phyloP scores from a whole-genome alignment of 2,329 filamentous ascomycete genomes.

The Clonostachys chloroleuca region DNA sequence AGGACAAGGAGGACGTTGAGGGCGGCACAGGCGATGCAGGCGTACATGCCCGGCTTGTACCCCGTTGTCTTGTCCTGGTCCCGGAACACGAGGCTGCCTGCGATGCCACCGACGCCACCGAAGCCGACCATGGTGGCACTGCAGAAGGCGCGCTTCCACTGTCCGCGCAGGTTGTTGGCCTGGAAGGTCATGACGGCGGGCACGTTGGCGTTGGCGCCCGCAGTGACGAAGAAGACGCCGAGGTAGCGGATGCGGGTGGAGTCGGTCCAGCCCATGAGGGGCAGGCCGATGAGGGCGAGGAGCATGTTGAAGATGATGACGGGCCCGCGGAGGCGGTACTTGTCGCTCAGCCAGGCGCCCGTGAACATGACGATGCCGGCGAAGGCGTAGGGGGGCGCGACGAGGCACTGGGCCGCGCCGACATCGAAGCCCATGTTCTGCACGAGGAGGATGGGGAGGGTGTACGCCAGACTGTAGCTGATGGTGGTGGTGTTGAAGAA shows the following conservation, averaged over 20 bases:
- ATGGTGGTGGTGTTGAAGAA: constrained; percentile 67
- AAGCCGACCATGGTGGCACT: constrained; percentile 72
- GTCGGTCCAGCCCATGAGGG: constrained; percentile 65
- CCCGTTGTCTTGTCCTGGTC: constrained; percentile 42
- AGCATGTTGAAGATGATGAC: constrained; percentile 63
- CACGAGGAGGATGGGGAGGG: constrained; percentile 70
- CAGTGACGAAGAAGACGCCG: constrained; percentile 71
- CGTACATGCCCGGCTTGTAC: constrained; percentile 51
- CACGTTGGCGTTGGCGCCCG: constrained; percentile 73
- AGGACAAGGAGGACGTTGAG: constrained; percentile 40
- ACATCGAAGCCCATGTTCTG: constrained; percentile 59
- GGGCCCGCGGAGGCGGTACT: constrained; percentile 60
- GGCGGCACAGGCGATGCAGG: constrained; percentile 46
- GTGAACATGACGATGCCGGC: constrained; percentile 58
- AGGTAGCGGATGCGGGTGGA: constrained; percentile 60
- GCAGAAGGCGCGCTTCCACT: constrained; percentile 83
- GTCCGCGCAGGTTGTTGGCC: constrained; percentile 82
- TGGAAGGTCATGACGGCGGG: constrained; percentile 75
- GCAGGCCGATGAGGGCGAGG: constrained; percentile 63
- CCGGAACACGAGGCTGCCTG: constrained; percentile 69
- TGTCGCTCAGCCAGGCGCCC: constrained; percentile 62
- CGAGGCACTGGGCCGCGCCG: constrained; percentile 62
- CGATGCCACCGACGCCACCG: constrained; percentile 75
- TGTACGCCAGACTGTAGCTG: constrained; percentile 73
- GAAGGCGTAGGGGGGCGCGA: constrained; percentile 65